Conservation (phyloP, 176 grass and related monocot species). For the Pharus latifolius region DNA sequence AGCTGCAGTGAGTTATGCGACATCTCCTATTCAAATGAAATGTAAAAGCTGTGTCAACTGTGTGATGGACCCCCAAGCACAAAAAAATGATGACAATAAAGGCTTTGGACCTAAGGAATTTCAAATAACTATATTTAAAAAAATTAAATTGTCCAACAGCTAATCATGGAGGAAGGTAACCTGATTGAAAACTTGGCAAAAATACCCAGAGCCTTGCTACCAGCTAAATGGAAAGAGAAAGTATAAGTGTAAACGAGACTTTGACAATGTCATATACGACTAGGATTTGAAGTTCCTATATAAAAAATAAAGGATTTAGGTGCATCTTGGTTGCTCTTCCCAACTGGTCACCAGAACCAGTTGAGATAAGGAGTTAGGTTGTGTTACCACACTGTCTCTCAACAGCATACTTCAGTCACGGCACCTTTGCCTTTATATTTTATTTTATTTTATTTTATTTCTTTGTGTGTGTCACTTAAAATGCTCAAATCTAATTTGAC, state of each 20-base stretch:
- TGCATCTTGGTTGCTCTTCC: not conserved
- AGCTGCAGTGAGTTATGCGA: not conserved
- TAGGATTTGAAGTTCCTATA: not conserved
- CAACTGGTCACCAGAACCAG: not conserved
- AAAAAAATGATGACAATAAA: not conserved
- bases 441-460: too few relatives aligned
- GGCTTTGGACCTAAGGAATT: not conserved
- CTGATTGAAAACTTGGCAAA: too few relatives aligned
- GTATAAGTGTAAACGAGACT: not conserved
- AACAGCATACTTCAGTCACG: too few relatives aligned
- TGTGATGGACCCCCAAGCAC: not conserved
- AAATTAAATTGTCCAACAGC: constrained; percentile 7
- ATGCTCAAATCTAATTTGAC: too few relatives aligned
- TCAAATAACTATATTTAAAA: constrained; percentile 9
- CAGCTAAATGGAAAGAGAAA: not conserved
- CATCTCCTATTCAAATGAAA: constrained; percentile 1
- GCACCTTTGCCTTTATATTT: too few relatives aligned
- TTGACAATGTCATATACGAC: too few relatives aligned
- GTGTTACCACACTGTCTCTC: too few relatives aligned
- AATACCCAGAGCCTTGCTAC: not conserved
- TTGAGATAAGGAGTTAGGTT: too few relatives aligned
- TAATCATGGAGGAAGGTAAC: not conserved
- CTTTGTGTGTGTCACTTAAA: too few relatives aligned
- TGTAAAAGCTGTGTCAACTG: not conserved
- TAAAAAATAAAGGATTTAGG: not conserved